These are phyloP conservation scores for Dactylellina parvicollis DNA, from an alignment of 2,329 filamentous ascomycete genomes.

Conservation along the genomic window DNA sequence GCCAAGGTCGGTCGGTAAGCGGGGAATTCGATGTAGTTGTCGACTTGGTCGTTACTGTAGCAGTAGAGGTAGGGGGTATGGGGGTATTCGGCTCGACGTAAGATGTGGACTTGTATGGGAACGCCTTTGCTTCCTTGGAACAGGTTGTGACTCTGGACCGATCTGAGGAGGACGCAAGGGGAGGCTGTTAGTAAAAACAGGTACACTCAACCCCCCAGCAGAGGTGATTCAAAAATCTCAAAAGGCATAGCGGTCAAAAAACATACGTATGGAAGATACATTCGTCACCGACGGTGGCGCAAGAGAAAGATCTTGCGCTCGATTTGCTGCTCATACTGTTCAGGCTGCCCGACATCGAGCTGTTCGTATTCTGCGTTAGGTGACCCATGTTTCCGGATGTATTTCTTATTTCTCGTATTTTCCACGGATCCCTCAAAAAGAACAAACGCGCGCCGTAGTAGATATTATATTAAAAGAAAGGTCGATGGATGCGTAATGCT, in stretches of 20 bases:
- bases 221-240: not conserved
- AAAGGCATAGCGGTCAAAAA: not conserved
- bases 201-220: not conserved
- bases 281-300: constrained; percentile 47
- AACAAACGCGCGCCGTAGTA: not conserved
- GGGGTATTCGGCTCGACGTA: constrained; percentile 45
- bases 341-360: constrained; percentile 47
- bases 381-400: constrained; percentile 33
- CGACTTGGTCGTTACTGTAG: constrained; percentile 45
- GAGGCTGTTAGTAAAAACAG: not conserved
- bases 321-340: constrained; percentile 49
- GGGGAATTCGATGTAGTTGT: constrained; percentile 52
- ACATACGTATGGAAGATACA: constrained; percentile 52
- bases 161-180: constrained; percentile 1
- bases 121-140: constrained; percentile 39
- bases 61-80: constrained; percentile 53
- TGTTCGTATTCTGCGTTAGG: constrained; percentile 53
- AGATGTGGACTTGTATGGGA: constrained; percentile 50
- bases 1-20: constrained; percentile 38
- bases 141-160: constrained; percentile 46
- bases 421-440: too few relatives aligned
- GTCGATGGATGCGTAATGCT: not conserved
- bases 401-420: constrained; percentile 22
- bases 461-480: not conserved
- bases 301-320: constrained; percentile 50